Evolutionary conservation across 2,329 filamentous ascomycete genomes (phyloP), one percentile per base, ranked within the genome.

Genomic region (Dothistroma pini): DNA sequence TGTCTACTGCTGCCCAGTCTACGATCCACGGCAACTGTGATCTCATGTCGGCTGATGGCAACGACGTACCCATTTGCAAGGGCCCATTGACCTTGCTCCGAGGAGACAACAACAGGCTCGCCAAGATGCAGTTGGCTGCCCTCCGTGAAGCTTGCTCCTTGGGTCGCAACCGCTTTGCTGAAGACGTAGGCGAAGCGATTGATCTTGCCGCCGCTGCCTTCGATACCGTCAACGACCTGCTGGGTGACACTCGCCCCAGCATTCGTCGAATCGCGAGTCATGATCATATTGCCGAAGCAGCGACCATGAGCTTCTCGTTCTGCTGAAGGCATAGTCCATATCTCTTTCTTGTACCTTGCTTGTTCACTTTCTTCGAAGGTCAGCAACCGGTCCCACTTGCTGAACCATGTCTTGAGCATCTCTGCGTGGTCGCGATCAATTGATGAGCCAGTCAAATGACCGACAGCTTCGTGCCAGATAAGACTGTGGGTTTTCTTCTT

Each of bases 81-180:
- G 0, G 93, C 93, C 78, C 96, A 99, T 74, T 99, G 95, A 0
- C 95, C 95, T 63, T 90, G 83, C 74, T 99, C 95, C 69, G 97
- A 95, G 0, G 95, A 97, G 3, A 99, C 84, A n/a, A 99, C 95
- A 54, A 97, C 88, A 0, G 95, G 93, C 71, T 99, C 95, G 48
- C 93, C 93, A 29, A 90, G 82, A 1, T 82, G 86, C 32, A 99
- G 84, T 70, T 97, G 92, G 1, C 93, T 97, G 48, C 70, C 72
- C 69, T 97, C 93, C 1, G 91, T 79, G 71, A 99, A 99, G 0
- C 91, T 96, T 70, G 95, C 93, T 0, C 81, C 82, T 0, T 85
- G 68, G 1, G 44, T 57, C 2, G 58, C 14, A 4, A 38, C 47
- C 4, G 65, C 61, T 72, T 96, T 96, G 70, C 90, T 73, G 65